Base-by-base conservation (phyloP, 2,329 filamentous ascomycete genomes). In the Blastomyces gilchristii region DNA sequence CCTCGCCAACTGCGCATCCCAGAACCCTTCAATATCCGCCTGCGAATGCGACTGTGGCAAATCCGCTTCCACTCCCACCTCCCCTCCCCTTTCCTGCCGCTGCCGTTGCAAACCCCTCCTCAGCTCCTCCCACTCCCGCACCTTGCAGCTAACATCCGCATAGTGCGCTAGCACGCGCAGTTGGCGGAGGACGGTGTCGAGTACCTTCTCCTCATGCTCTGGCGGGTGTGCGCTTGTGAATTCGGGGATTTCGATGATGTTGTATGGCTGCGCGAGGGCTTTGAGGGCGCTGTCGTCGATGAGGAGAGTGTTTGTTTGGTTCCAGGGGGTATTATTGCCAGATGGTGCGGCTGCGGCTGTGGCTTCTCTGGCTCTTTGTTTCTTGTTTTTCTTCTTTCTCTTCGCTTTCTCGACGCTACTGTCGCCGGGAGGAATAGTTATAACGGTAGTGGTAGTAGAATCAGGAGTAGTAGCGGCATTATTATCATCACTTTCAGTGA, bases 241-340 rank as follows among this genome's bases (percentile, higher is more conserved):
- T 74, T 95, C 91, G 0, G 91, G 89, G 28, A 97, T 82, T 67
- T 86, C 80, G 11, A 97, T 76, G 28, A 94, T 81, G 69, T 97
- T 97, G 76, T 85, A 84, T 0, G 94, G 94, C 74, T 99, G 90
- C 62, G 83, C 87, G 34, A 84, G 81, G 0, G 87, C 92, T 79
- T 97, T 99, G 70, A 92, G 82, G 0, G 76, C 69, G 39, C 87
- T 90, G 76, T 97, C 94, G 69, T 99, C 94, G 49, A 97, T 85
- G 34, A 99, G 80, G 7, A 97, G 82, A 0, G 94, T 97, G 74
- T 97, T 96, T 60, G 82, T 82, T 76, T 96, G 91, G 69, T 86
- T 83, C 88, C 91, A 97, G 31, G 53, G 31, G 7, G 31, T 25
- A 7, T 0, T 25, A 7, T 0, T 28, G 41, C 58, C 58, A 52